Percentiles rank a stretch among this genome's conserved stretches.
Conservation (phyloP, 1,284 basidiomycete genomes). For the Austroboletus niveus region DNA sequence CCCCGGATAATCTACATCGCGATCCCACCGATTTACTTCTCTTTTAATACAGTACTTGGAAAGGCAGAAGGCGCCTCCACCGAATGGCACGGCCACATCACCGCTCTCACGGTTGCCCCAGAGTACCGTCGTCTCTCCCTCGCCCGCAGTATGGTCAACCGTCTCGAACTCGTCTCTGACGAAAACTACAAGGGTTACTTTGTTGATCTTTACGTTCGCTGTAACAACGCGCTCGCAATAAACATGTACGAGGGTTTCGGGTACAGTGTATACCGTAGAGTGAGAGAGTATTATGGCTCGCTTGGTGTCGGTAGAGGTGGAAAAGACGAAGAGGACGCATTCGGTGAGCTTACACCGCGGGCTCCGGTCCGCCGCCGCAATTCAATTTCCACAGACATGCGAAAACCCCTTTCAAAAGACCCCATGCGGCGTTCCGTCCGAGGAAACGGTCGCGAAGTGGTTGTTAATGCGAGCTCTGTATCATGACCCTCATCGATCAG, state of each 20-base stretch:
- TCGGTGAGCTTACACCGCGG: constrained; percentile 59
- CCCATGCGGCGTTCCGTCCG: constrained; percentile 61
- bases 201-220: constrained; percentile 89
- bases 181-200: constrained; percentile 77
- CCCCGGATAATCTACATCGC: constrained; percentile 2
- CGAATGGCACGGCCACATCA: constrained; percentile 90
- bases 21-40: constrained; percentile 4
- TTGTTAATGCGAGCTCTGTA: constrained; percentile 69
- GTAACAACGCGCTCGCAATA: constrained; percentile 75
- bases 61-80: constrained; percentile 74
- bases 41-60: constrained; percentile 62
- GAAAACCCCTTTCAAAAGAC: constrained; percentile 76
- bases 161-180: constrained; percentile 82
- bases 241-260: constrained; percentile 85
- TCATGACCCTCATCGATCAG: constrained; percentile 38
- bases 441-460: constrained; percentile 68
- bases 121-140: constrained; percentile 85
- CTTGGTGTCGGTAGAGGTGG: constrained; percentile 66
- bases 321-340: constrained; percentile 86
- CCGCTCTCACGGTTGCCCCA: constrained; percentile 88
- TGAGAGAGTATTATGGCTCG: constrained; percentile 83
- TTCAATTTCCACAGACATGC: constrained; percentile 66
- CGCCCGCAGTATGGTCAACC: constrained; percentile 77
- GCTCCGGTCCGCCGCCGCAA: background rate
- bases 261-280: constrained; percentile 83